A percentile compares a stretch with the other conserved stretches of the same genome.
Conservation (phyloP, 2,329 filamentous ascomycete species). For the Trichoderma sp. region DNA sequence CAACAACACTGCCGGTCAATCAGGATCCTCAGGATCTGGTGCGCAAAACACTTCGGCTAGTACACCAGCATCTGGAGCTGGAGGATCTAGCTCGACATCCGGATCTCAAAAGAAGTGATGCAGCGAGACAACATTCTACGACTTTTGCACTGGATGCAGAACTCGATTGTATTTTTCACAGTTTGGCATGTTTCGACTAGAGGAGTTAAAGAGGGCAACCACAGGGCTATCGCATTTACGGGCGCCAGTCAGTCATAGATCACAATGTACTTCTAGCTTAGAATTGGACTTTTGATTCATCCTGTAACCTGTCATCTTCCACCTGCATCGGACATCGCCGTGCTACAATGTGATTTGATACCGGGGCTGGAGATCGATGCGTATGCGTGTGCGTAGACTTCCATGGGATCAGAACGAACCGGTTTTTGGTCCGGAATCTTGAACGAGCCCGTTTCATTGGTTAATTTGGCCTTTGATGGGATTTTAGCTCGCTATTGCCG, state of each 20-base stretch:
- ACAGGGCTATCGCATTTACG: neutral
- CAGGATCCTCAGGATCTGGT: conserved; percentile 11
- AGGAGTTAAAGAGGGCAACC: neutral
- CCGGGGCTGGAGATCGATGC: neutral
- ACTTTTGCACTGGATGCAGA: neutral
- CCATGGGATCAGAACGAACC: neutral
- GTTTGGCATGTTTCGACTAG: conserved; percentile 1
- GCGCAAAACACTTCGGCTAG: neutral
- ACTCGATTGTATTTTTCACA: neutral
- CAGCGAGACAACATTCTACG: neutral
- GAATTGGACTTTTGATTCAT: neutral
- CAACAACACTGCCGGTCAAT: conserved; percentile 3
- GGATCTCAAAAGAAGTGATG: conserved; percentile 9
- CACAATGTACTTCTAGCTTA: conserved; percentile 5
- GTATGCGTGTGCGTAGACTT: neutral
- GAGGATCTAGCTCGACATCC: neutral
- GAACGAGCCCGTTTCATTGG: neutral
- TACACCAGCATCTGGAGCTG: neutral
- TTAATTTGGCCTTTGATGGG: neutral
- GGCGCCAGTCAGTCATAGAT: conserved; percentile 1
- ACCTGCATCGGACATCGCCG: neutral
- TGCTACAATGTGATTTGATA: neutral
- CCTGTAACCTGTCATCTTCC: neutral
- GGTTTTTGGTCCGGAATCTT: neutral
- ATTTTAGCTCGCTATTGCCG: conserved; percentile 10